Base-by-base conservation (phyloP, 2,329 filamentous ascomycete species). In the Bimuria novae-zelandiae region DNA sequence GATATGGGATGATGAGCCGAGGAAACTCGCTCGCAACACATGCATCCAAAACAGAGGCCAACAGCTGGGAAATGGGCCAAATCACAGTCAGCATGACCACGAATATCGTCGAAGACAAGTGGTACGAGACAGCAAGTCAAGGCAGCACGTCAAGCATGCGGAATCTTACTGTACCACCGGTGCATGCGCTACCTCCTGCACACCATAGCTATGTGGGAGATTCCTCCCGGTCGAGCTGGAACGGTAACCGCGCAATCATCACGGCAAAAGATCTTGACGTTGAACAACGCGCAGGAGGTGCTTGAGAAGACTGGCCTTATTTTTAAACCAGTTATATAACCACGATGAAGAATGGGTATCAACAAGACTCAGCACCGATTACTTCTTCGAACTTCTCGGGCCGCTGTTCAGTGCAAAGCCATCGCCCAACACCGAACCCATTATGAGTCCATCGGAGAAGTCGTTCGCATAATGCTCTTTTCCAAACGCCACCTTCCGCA, bases 401-500 rank as follows among this genome's bases (percentile, higher is more conserved):
- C 51, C 39, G 14, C 32, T 35, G 3, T 8, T 41, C 27, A 37
- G 29, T 29, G 19, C 17, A 19, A 32, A 32, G 6, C 33, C 51
- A 41, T 35, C 45, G 3, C 43, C 43, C 8, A 46, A 17, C 3
- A 27, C 19, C 23, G 19, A 6, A 1, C 6, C 22, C 17, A 46
- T 29, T 7, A 12, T 35, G 21, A 29, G 2, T 22, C 51, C 56
- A 37, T 44, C 41, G 16, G 39, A 33, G 12, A 55, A 54, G 30
- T 59, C 53, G 10, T 12, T 21, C 8, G 40, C 33, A 44, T 56
- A 35, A 52, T 66, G 64, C 43, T 62, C 30, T 42, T 58, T 67
- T 12, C 58, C 51, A 56, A 63, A 65, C 11, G 67, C 67, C 23
- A 68, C 62, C 55, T 62, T 62, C 3, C 51, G 37, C 14, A 69